Percentiles rank a stretch among this genome's conserved stretches.
Conservation (phyloP, 75 land plant species). For the Pinus taeda region DNA sequence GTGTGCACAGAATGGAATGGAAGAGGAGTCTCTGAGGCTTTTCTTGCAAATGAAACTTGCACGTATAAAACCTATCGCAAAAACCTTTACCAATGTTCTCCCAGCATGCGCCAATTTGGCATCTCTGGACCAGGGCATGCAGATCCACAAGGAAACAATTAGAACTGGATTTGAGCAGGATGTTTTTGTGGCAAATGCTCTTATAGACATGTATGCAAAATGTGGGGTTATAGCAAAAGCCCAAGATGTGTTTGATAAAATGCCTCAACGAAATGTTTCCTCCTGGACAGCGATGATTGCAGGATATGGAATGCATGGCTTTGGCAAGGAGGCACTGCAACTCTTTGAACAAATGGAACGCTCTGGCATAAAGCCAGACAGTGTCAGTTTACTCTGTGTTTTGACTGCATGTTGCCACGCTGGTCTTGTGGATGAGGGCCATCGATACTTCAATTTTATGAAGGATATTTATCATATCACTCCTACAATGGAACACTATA, state of each 20-base stretch:
- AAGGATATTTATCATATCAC: not conserved
- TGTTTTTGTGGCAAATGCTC: conserved; percentile 9
- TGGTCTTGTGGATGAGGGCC: conserved; percentile 21
- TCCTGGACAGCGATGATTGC: conserved; percentile 24
- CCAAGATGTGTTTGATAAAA: conserved; percentile 10
- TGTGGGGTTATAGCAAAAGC: conserved; percentile 15
- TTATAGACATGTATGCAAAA: conserved; percentile 21
- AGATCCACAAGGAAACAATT: conserved; percentile 8
- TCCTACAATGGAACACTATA: conserved; percentile 11
- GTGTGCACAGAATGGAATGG: conserved; percentile 12
- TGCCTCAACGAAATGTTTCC: conserved; percentile 5
- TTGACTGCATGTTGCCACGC: conserved; percentile 21
- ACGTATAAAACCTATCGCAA: conserved; percentile 9
- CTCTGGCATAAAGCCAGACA: conserved; percentile 11
- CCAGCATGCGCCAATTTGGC: conserved; percentile 17
- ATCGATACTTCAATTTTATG: conserved; percentile 4
- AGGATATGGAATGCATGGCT: conserved; percentile 19
- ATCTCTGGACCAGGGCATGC: conserved; percentile 17
- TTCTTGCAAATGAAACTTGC: conserved; percentile 12
- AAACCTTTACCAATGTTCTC: conserved; percentile 15
- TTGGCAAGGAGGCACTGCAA: conserved; percentile 5
- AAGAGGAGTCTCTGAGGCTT: conserved; percentile 7
- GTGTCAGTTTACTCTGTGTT: conserved; percentile 13
- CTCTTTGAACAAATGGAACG: conserved; percentile 13
- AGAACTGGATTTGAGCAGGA: conserved; percentile 7